Evolutionary conservation across 805 yeast species (phyloP).

Genomic region (Suhomyces faveliae): DNA sequence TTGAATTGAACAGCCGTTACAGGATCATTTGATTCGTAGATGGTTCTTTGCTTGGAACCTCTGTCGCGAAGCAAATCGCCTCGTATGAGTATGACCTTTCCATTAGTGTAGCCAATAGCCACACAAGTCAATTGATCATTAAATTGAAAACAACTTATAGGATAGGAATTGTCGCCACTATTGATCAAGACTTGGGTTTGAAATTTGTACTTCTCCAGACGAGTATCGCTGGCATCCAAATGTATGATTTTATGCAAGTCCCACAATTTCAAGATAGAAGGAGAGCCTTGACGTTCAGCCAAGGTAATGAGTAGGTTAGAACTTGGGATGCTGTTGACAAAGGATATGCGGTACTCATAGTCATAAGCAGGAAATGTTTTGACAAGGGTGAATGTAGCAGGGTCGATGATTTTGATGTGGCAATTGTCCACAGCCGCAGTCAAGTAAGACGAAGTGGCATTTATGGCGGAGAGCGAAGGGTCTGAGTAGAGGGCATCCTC

Average conservation of each 20-base stretch:
- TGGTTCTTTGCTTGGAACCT: conserved; percentile 82
- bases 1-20: conserved; percentile 72
- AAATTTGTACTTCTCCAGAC: conserved; percentile 37
- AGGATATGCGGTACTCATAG: conserved; percentile 60
- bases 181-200: conserved; percentile 61
- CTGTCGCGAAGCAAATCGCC: conserved; percentile 88
- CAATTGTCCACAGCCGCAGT: conserved; percentile 58
- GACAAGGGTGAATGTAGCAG: conserved; percentile 45
- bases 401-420: conserved; percentile 52
- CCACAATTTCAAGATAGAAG: conserved; percentile 72
- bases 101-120: conserved; percentile 81
- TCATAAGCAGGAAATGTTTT: conserved; percentile 64
- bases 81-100: conserved; percentile 73
- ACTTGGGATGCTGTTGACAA: conserved; percentile 47
- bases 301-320: conserved; percentile 63
- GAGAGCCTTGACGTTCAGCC: conserved; percentile 72
- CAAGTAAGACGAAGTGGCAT: conserved; percentile 56
- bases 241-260: conserved; percentile 52
- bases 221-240: conserved; percentile 21
- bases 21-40: conserved; percentile 75
- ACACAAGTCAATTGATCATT: conserved; percentile 58
- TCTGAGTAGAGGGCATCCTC: conserved; percentile 74
- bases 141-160: conserved; percentile 64
- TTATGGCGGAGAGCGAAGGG: conserved; percentile 62
- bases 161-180: conserved; percentile 76